Conservation (phyloP, 2,329 filamentous ascomycete species). For the Hirsutella thompsonii region DNA sequence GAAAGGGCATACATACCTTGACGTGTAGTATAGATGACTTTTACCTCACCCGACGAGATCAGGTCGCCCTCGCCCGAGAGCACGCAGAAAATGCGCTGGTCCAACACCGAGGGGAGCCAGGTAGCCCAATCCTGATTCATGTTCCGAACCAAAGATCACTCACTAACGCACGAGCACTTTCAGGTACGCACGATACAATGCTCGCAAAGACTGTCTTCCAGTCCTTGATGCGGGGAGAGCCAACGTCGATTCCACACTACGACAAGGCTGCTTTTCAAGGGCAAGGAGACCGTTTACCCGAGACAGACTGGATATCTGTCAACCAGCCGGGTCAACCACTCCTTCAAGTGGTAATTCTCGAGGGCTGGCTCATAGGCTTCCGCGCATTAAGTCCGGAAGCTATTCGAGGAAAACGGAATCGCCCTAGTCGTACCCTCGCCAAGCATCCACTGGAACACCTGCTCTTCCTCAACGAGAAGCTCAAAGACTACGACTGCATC, state of each 20-base stretch:
- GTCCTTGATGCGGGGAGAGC: conserved; percentile 35
- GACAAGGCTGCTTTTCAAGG: conserved; percentile 72
- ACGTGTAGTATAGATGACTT: conserved; percentile 83
- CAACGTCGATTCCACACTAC: conserved; percentile 56
- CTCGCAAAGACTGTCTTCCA: conserved; percentile 52
- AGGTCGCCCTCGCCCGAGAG: conserved; percentile 48
- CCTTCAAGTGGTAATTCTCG: conserved; percentile 62
- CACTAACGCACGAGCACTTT: background rate
- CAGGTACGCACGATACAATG: conserved; percentile 59
- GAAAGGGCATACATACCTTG: conserved; percentile 46
- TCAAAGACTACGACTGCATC: conserved; percentile 33
- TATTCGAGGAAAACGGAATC: conserved; percentile 37
- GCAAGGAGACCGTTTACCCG: conserved; percentile 59
- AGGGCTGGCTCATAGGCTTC: conserved; percentile 89
- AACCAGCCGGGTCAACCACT: conserved; percentile 34
- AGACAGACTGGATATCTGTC: conserved; percentile 46
- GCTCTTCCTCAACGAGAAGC: conserved; percentile 33
- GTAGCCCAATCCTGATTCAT: conserved; percentile 16
- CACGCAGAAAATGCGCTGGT: conserved; percentile 64
- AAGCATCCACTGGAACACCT: conserved; percentile 36
- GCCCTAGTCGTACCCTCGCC: conserved; percentile 34
- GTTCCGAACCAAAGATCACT: background rate
- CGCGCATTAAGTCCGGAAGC: conserved; percentile 42
- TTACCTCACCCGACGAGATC: conserved; percentile 62
- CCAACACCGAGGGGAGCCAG: conserved; percentile 72